These are phyloP conservation scores for Beta macrorhiza DNA, from an alignment of 179 eudicot species.

Conservation along the genomic window DNA sequence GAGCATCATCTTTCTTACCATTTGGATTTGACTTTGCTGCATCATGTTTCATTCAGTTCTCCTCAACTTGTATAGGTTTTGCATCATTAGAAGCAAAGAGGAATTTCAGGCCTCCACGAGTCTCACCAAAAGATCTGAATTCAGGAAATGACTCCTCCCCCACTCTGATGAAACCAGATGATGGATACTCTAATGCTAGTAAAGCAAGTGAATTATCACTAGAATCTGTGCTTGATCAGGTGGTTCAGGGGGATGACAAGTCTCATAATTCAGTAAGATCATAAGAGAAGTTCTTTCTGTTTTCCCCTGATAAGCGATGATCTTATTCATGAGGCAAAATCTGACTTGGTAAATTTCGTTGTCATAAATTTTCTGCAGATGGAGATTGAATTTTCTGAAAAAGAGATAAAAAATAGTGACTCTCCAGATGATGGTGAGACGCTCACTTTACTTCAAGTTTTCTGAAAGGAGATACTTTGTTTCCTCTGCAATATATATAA, in stretches of 20 bases:
- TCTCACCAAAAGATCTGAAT: constrained; percentile 38
- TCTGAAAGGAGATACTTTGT: neutral
- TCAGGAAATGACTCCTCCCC: constrained; percentile 34
- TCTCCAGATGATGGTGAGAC: constrained; percentile 43
- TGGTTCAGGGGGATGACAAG: constrained; percentile 17
- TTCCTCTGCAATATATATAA: neutral
- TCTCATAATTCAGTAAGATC: constrained; percentile 42
- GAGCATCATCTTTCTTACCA: neutral
- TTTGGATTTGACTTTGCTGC: constrained; percentile 1
- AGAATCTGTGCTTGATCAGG: constrained; percentile 24
- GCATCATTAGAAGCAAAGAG: constrained; percentile 96
- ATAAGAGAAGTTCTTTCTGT: neutral
- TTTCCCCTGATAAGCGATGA: neutral
- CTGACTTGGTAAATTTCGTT: neutral
- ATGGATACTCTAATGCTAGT: constrained; percentile 35
- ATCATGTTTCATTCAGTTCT: constrained; percentile 19
- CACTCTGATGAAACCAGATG: constrained; percentile 21
- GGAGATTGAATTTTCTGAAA: constrained; percentile 26
- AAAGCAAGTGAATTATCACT: constrained; percentile 31
- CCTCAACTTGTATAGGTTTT: constrained; percentile 67
- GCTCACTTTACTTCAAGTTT: constrained; percentile 14
- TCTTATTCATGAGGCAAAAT: neutral
- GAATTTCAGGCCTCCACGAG: constrained; percentile 74
- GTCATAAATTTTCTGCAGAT: constrained; percentile 33
- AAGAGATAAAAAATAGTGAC: constrained; percentile 26